A percentile compares a stretch with the other conserved stretches of the same genome.
Conservation (phyloP, 352 stramenopile species). For the Aphanomyces astaci region DNA sequence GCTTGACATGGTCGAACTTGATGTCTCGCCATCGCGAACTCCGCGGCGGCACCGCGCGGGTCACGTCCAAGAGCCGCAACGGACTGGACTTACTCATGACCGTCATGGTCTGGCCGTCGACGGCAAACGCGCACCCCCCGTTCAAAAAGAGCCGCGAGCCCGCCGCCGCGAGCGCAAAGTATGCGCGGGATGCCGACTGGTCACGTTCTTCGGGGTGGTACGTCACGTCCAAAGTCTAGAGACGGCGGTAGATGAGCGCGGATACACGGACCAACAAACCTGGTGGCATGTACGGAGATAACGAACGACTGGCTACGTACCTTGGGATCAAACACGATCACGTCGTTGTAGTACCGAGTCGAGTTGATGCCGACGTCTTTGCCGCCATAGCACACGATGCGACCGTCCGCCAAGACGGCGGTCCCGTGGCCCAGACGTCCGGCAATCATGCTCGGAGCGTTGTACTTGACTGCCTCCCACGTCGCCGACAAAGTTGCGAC, state of each 20-base stretch:
- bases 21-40: neutral
- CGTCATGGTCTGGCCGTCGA: neutral
- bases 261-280: neutral
- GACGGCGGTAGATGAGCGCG: neutral
- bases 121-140: neutral
- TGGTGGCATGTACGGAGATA: neutral
- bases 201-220: neutral
- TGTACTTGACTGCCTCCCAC: neutral
- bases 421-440: neutral
- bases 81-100: neutral
- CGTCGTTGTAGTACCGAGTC: neutral
- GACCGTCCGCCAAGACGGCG: neutral
- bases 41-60: neutral
- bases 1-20: neutral
- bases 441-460: neutral
- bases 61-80: neutral
- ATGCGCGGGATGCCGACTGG: neutral
- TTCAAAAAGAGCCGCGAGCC: neutral
- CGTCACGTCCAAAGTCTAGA: neutral
- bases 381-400: conserved; percentile 10
- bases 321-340: neutral
- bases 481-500: neutral
- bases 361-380: neutral
- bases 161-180: neutral
- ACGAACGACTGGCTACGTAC: no score